Evolutionary conservation across 192 early-diverging fungal species (phyloP).

Genomic region (Backusella circina): DNA sequence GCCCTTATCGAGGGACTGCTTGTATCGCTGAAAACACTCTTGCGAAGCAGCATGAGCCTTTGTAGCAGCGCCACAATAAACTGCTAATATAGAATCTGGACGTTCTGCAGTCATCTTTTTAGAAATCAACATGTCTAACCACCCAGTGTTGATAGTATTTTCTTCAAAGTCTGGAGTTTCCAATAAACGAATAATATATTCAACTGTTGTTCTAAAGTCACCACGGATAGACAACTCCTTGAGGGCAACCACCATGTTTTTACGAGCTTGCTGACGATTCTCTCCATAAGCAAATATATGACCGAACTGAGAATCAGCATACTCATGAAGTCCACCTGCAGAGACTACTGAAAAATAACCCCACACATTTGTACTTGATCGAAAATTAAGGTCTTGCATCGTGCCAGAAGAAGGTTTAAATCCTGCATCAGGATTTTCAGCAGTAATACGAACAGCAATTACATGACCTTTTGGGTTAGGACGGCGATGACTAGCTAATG

Average conservation of each 20-base stretch:
- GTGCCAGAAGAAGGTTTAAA: conserved; percentile 97
- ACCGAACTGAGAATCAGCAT: conserved; percentile 98
- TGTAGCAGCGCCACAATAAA: conserved; percentile 87
- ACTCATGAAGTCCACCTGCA: conserved; percentile 95
- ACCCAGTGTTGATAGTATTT: conserved; percentile 90
- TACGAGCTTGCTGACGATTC: conserved; percentile 85
- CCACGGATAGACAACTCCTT: conserved; percentile 98
- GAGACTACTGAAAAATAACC: conserved; percentile 96
- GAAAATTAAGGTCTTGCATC: conserved; percentile 96
- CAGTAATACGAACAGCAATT: conserved; percentile 96
- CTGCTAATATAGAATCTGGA: conserved; percentile 83
- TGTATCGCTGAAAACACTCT: conserved; percentile 68
- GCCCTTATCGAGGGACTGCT: conserved; percentile 83
- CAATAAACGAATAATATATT: conserved; percentile 91
- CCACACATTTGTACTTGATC: conserved; percentile 94
- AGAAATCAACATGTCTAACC: conserved; percentile 92
- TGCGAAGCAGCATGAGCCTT: conserved; percentile 72
- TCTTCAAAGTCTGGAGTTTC: conserved; percentile 85
- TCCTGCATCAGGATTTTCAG: conserved; percentile 98
- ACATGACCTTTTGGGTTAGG: conserved; percentile 95
- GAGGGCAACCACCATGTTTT: conserved; percentile 95
- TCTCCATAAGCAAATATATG: conserved; percentile 98
- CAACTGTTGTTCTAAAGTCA: conserved; percentile 97
- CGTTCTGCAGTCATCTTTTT: conserved; percentile 85
- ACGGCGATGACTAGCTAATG: conserved; percentile 82